Conservation (phyloP, 1,139 yeast species). For the Candida pseudoviswanathii region DNA sequence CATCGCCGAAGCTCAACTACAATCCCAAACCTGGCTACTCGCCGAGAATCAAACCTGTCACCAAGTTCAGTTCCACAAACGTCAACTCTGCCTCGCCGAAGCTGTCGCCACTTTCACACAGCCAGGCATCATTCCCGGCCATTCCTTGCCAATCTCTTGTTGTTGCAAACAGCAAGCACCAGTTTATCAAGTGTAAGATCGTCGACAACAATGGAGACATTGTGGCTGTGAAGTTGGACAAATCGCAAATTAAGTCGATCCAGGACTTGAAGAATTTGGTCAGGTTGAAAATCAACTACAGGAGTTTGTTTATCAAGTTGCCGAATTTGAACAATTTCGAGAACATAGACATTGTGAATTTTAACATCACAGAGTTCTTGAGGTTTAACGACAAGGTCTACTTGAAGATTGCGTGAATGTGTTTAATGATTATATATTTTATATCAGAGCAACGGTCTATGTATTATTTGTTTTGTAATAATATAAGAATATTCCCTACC, state of each 20-base stretch:
- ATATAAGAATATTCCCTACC: background rate
- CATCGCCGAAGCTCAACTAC: conserved; percentile 1
- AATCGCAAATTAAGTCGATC: conserved; percentile 25
- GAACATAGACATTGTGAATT: conserved; percentile 28
- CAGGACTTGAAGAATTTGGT: conserved; percentile 32
- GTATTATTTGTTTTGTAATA: background rate
- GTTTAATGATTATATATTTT: background rate
- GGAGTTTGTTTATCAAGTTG: conserved; percentile 30
- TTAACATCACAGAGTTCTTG: conserved; percentile 27
- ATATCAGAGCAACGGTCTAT: background rate
- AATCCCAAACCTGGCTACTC: conserved; percentile 8
- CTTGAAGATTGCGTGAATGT: conserved; percentile 9
- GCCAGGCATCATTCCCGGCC: conserved; percentile 3
- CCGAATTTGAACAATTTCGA: conserved; percentile 28
- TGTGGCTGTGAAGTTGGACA: conserved; percentile 30
- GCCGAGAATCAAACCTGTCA: conserved; percentile 8
- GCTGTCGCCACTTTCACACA: background rate
- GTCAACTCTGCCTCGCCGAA: background rate
- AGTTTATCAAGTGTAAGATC: conserved; percentile 31
- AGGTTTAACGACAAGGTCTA: conserved; percentile 16
- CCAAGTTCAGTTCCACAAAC: background rate
- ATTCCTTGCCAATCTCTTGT: background rate
- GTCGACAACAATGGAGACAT: conserved; percentile 30
- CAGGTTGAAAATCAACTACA: conserved; percentile 26
- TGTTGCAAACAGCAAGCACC: conserved; percentile 12